These are phyloP conservation scores for Allomyces macrogynus DNA, from an alignment of 192 early-diverging fungal species.

Conservation along the genomic window DNA sequence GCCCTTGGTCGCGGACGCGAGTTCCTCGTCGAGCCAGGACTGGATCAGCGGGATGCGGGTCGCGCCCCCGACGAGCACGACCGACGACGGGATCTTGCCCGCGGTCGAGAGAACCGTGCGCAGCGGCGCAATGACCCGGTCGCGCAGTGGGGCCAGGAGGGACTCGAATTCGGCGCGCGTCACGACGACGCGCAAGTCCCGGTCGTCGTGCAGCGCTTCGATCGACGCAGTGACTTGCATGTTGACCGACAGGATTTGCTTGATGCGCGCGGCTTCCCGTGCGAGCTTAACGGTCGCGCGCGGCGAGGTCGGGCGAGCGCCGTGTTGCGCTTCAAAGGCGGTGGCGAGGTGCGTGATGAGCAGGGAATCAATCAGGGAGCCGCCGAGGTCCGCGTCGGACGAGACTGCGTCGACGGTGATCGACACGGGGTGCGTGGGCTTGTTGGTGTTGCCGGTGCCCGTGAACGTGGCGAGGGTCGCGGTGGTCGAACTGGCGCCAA, in stretches of 20 bases:
- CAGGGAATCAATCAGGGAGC: conserved; percentile 63
- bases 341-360: conserved; percentile 60
- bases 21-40: conserved; percentile 29
- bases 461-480: conserved; percentile 68
- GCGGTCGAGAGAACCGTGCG: background rate
- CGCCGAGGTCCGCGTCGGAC: conserved; percentile 68
- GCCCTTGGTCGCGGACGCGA: conserved; percentile 39
- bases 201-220: conserved; percentile 67
- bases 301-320: conserved; percentile 9
- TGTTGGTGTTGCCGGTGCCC: conserved; percentile 33
- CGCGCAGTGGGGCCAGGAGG: conserved; percentile 37
- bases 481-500: conserved; percentile 89
- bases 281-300: conserved; percentile 75
- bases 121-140: conserved; percentile 52
- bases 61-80: conserved; percentile 89
- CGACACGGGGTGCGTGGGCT: conserved; percentile 17
- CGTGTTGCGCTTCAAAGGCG: conserved; percentile 40
- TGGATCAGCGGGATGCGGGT: conserved; percentile 77
- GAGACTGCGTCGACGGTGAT: conserved; percentile 65
- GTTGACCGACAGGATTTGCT: conserved; percentile 91
- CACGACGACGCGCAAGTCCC: conserved; percentile 59
- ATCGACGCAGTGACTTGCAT: conserved; percentile 64
- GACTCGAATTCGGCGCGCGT: conserved; percentile 64
- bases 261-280: conserved; percentile 86
- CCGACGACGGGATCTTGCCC: conserved; percentile 40